These are phyloP conservation scores for Cytidiella melzeri DNA, from an alignment of 768 basidiomycete species.

Conservation along the genomic window DNA sequence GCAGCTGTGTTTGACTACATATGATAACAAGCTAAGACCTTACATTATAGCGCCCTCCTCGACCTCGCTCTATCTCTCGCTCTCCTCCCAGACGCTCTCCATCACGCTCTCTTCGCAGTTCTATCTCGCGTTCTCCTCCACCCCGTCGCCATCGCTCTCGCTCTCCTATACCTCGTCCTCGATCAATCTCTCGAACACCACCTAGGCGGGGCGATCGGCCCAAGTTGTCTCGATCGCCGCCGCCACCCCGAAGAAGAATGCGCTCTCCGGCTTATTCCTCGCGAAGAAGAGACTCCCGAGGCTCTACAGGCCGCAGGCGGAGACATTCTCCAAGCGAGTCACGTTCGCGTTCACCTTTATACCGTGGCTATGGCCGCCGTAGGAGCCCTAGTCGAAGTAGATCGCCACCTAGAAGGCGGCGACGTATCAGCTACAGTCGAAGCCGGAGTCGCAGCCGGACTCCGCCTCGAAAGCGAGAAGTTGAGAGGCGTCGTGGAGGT, in stretches of 20 bases:
- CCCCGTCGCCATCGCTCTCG: constrained; percentile 20
- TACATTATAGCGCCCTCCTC: constrained; percentile 13
- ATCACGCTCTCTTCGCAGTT: constrained; percentile 39
- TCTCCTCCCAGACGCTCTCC: constrained; percentile 31
- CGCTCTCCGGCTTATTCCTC: constrained; percentile 43
- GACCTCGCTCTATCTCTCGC: constrained; percentile 14
- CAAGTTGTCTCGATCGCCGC: constrained; percentile 27
- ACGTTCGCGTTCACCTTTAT: constrained; percentile 19
- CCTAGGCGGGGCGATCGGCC: constrained; percentile 18
- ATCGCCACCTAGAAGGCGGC: constrained; percentile 11
- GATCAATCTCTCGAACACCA: constrained; percentile 12
- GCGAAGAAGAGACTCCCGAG: constrained; percentile 20
- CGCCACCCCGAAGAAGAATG: constrained; percentile 33
- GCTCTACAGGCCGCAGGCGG: constrained; percentile 43
- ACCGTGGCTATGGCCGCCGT: constrained; percentile 13
- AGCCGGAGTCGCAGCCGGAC: constrained; percentile 34
- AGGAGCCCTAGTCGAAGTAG: constrained; percentile 8
- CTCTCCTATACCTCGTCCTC: constrained; percentile 23
- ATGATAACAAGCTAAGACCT: not conserved
- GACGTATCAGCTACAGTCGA: constrained; percentile 15
- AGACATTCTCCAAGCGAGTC: constrained; percentile 22
- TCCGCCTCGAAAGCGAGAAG: constrained; percentile 14
- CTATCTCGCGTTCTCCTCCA: constrained; percentile 25
- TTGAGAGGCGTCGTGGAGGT: constrained; percentile 4
- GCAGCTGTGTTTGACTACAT: constrained; percentile 32